These are phyloP conservation scores for Microstegium vimineum DNA, from an alignment of 176 grass and related monocot genomes.

Conservation along the genomic window DNA sequence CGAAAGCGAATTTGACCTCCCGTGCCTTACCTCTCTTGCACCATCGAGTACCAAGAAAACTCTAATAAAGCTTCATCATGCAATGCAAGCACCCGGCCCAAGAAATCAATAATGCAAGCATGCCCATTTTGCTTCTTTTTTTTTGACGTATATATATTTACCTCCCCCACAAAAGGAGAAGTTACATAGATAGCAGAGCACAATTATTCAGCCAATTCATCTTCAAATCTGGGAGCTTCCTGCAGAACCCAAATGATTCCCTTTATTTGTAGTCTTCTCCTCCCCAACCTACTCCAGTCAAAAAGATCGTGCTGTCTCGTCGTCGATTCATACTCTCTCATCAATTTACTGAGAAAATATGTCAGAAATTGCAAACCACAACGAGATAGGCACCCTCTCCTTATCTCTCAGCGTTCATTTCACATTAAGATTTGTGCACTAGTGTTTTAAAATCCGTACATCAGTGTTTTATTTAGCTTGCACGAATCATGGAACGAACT, in stretches of 20 bases:
- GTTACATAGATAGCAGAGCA: not conserved
- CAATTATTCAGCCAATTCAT: not conserved
- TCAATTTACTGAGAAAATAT: too few relatives aligned
- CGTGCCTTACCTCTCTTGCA: conserved; percentile 6
- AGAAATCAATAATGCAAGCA: conserved; percentile 22
- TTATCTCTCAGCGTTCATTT: too few relatives aligned
- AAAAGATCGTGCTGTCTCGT: conserved; percentile 31
- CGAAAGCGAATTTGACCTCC: conserved; percentile 47
- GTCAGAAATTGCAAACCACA: too few relatives aligned
- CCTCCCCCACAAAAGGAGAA: not conserved
- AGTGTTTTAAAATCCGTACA: too few relatives aligned
- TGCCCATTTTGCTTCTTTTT: not conserved
- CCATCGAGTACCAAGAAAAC: conserved; percentile 32
- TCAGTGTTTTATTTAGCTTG: too few relatives aligned
- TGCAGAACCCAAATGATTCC: conserved; percentile 30
- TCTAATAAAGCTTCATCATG: conserved; percentile 37
- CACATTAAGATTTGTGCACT: too few relatives aligned
- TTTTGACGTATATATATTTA: not conserved
- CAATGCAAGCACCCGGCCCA: conserved; percentile 18
- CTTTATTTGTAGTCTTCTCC: conserved; percentile 23
- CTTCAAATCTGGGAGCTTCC: not conserved
- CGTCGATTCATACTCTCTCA: not conserved
- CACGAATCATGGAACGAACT: too few relatives aligned
- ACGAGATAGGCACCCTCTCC: too few relatives aligned
- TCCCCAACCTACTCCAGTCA: not conserved